These are phyloP conservation scores for Tricholoma matsutake DNA, from an alignment of 768 basidiomycete species.

Conservation along the genomic window DNA sequence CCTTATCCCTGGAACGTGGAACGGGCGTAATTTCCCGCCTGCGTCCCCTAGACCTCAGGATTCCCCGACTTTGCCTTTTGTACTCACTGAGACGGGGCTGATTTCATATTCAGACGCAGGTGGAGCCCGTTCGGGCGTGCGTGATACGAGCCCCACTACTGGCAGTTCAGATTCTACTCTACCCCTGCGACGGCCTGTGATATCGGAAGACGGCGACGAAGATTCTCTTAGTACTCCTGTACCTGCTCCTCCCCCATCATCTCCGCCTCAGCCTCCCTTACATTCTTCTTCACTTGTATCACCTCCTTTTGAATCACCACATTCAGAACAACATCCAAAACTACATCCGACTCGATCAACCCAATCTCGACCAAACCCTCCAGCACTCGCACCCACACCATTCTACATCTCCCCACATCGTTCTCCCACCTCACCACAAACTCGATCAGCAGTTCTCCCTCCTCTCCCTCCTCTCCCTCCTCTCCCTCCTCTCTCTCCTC, in stretches of 20 bases:
- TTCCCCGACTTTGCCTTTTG: not conserved
- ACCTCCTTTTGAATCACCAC: not conserved
- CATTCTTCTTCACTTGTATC: not conserved
- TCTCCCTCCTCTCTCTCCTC: constrained; percentile 5
- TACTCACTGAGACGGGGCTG: not conserved
- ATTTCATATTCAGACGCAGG: not conserved
- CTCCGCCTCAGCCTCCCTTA: not conserved
- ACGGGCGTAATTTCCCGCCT: constrained; percentile 22
- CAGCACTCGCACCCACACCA: constrained; percentile 20
- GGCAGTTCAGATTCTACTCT: not conserved
- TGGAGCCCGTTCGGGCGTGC: too few relatives aligned
- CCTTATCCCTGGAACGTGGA: constrained; percentile 75
- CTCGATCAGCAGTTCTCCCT: not conserved
- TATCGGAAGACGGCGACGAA: not conserved
- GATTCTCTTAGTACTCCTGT: constrained; percentile 1
- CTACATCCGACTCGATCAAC: not conserved
- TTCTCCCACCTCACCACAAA: not conserved
- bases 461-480: too few relatives aligned
- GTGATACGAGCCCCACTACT: constrained; percentile 27
- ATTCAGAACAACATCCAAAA: not conserved
- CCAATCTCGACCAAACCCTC: too few relatives aligned
- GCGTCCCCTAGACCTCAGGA: constrained; percentile 9
- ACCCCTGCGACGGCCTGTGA: not conserved
- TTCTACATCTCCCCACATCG: constrained; percentile 11
- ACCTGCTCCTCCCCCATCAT: not conserved